Evolutionary conservation across 169 alveolate species (phyloP), one percentile per base, ranked within the genome.

Genomic region (Ichthyophthirius multifiliis): DNA sequence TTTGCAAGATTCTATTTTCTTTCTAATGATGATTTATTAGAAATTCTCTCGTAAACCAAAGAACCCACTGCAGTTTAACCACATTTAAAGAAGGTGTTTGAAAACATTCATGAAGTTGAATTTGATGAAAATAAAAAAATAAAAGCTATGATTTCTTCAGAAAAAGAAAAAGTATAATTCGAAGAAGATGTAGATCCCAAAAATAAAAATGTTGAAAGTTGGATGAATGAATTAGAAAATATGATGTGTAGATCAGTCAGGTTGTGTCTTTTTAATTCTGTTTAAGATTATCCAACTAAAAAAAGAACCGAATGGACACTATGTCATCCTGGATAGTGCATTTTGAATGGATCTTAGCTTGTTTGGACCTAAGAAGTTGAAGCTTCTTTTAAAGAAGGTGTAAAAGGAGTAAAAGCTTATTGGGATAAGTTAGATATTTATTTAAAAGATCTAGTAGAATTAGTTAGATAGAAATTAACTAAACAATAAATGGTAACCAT

Each of bases 331-430:
- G 99, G 98, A 32, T 20, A 67, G 81, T 90, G 95, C 37, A 96
- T 97, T 16, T 90, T 97, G 81, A 96, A 95, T 65, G 99, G 98
- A 6, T 90, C 96, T 47, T 96, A 96, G 86, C 91, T 96, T 43
- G 93, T 90, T 83, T 97, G 99, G 98, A 97, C 99, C 1, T 76
- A 78, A 20, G 98, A 95, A 73, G 99, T 96, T 9, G 99, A 96
- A 81, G 94, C 91, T 23, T 96, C 98, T 13, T 92, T 95, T 30
- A 80, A 79, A 63, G 83, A 47, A n/a, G 94, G 96, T 43, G 78
- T 73, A 4, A 79, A 83, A 74, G 94, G 91, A 41, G 87, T 92
- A 3, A 55, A 39, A 46, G 91, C 87, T 43, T 93, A 93, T 84
- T 80, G 85, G 41, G 91, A 87, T 65, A 74, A 65, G 32, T 89